phyloP scores from a whole-genome alignment of 352 stramenopile species.

The Phytophthora uliginosa region DNA sequence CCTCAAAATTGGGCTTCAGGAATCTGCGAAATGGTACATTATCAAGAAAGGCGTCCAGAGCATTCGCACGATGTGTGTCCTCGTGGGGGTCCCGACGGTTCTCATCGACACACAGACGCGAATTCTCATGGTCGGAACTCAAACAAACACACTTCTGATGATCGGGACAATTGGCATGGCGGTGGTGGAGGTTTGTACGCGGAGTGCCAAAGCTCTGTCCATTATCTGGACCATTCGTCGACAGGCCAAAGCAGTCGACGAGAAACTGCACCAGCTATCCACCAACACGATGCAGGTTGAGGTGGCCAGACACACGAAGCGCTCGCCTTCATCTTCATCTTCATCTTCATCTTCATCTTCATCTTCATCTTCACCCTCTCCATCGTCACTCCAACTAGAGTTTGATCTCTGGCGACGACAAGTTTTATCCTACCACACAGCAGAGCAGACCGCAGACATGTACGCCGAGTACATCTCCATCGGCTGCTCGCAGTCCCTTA shows the following conservation, averaged over 20 bases:
- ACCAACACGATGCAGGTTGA: neutral
- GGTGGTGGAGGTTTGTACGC: neutral
- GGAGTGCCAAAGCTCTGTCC: neutral
- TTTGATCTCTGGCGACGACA: neutral
- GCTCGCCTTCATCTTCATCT: neutral
- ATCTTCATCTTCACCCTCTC: neutral
- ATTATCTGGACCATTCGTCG: neutral
- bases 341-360: neutral
- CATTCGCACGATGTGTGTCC: neutral
- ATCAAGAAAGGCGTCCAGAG: neutral
- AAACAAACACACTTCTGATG: neutral
- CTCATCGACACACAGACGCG: conserved; percentile 1
- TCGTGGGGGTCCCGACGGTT: neutral
- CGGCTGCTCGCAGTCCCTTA: neutral
- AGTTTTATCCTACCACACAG: neutral
- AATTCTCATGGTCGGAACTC: neutral
- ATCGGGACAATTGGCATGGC: neutral
- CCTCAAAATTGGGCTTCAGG: neutral
- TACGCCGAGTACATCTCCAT: conserved; percentile 4
- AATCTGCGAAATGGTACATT: neutral
- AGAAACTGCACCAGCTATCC: neutral
- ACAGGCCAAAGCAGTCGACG: neutral
- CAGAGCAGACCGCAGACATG: neutral
- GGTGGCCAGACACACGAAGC: neutral
- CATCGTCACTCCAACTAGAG: neutral